phyloP scores from a whole-genome alignment of 192 early-diverging fungal genomes.

The Fimicolochytrium jonesii region DNA sequence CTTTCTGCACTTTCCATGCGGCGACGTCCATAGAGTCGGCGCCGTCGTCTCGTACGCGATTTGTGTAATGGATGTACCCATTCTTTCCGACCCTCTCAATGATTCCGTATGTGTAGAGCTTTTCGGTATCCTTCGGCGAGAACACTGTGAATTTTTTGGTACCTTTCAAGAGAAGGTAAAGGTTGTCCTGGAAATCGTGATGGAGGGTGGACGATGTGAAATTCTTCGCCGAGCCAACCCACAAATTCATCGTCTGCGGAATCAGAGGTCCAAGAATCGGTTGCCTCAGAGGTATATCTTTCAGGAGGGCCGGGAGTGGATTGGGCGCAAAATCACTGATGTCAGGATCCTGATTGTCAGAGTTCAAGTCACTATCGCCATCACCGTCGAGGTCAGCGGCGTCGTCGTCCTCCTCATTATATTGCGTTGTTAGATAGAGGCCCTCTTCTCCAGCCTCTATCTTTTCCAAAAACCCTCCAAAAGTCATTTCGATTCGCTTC shows the following conservation, averaged over 20 bases:
- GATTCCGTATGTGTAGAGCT: conserved; percentile 23
- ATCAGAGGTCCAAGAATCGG: conserved; percentile 25
- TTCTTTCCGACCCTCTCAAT: conserved; percentile 25
- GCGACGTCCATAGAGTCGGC: conserved; percentile 31
- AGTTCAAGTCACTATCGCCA: background rate
- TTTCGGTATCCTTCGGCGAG: conserved; percentile 34
- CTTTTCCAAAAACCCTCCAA: conserved; percentile 28
- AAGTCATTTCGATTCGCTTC: conserved; percentile 22
- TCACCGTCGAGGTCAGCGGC: conserved; percentile 3
- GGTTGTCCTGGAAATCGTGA: conserved; percentile 49
- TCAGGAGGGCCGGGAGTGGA: conserved; percentile 24
- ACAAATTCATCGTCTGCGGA: conserved; percentile 45
- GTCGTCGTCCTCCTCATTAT: conserved; percentile 18
- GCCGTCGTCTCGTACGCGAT: conserved; percentile 29
- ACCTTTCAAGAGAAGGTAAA: conserved; percentile 38
- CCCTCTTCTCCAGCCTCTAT: conserved; percentile 21
- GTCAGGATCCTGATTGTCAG: background rate
- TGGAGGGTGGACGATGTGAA: conserved; percentile 41
- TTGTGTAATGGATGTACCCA: conserved; percentile 24
- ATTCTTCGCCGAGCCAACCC: conserved; percentile 29
- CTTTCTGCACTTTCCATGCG: conserved; percentile 28
- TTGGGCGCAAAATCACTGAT: conserved; percentile 10
- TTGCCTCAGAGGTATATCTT: conserved; percentile 17
- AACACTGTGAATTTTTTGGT: conserved; percentile 40
- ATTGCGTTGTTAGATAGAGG: conserved; percentile 47